These are phyloP conservation scores for Ascosphaera acerosa DNA, from an alignment of 2,329 filamentous ascomycete genomes.

Conservation along the genomic window DNA sequence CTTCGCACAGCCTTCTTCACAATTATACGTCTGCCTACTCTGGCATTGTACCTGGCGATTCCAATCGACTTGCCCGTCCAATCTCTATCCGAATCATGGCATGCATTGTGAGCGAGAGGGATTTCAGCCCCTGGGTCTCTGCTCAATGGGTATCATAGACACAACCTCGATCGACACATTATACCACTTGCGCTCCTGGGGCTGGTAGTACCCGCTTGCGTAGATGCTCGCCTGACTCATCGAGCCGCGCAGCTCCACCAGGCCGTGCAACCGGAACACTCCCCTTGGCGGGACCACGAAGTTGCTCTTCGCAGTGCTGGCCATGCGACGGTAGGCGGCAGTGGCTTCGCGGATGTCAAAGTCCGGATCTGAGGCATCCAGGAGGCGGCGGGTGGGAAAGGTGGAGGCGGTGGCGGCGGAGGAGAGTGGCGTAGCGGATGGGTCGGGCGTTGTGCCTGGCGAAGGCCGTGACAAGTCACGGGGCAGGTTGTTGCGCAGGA, in stretches of 20 bases:
- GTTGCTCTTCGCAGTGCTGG: neutral
- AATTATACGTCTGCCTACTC: too few relatives aligned
- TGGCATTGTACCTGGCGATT: too few relatives aligned
- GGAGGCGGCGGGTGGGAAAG: slow-evolving; percentile 1
- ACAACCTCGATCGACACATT: slow-evolving; percentile 1
- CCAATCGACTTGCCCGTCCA: too few relatives aligned
- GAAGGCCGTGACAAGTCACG: slow-evolving; percentile 1
- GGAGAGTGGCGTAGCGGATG: too few relatives aligned
- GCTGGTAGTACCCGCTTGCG: slow-evolving; percentile 1
- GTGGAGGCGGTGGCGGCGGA: neutral
- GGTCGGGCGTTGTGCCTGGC: neutral
- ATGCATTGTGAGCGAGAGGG: too few relatives aligned
- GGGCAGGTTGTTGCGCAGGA: slow-evolving; percentile 1
- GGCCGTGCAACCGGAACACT: neutral
- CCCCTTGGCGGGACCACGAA: neutral
- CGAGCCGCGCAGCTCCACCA: neutral
- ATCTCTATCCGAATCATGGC: too few relatives aligned
- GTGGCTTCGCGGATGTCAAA: slow-evolving; percentile 1
- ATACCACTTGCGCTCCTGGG: neutral
- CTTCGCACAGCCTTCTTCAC: too few relatives aligned
- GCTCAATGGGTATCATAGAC: slow-evolving; percentile 1
- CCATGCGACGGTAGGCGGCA: slow-evolving; percentile 1
- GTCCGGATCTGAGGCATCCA: neutral
- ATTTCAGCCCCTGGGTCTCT: slow-evolving; percentile 1
- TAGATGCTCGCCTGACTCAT: slow-evolving; percentile 1